A percentile compares a stretch with the other conserved stretches of the same genome.
phyloP scores from a whole-genome alignment of 305 asterid species.

The Solanum hybrid region DNA sequence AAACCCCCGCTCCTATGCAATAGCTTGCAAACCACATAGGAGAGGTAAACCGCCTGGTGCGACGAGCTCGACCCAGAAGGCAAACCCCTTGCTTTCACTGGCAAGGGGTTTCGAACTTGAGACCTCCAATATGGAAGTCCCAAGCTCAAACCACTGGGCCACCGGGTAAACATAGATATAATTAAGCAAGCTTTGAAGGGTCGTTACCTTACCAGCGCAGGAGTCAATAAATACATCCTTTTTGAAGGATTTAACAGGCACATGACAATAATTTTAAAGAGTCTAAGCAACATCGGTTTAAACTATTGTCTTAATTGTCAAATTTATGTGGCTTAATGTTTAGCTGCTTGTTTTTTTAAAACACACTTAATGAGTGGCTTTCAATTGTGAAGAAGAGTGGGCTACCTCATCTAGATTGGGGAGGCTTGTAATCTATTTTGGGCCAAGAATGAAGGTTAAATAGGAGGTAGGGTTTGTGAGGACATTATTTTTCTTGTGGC shows the following conservation, averaged over 20 bases:
- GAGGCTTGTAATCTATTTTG: background rate
- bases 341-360: background rate
- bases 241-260: background rate
- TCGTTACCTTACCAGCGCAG: background rate
- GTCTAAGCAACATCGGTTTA: background rate
- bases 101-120: too few relatives aligned
- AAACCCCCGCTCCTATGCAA: too few relatives aligned
- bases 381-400: background rate
- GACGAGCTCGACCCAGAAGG: too few relatives aligned
- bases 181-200: too few relatives aligned
- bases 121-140: too few relatives aligned
- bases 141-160: too few relatives aligned
- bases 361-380: background rate
- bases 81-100: too few relatives aligned
- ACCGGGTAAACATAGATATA: too few relatives aligned
- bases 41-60: too few relatives aligned
- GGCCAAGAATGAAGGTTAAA: constrained; percentile 1
- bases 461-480: constrained; percentile 11
- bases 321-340: background rate
- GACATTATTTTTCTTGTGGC: constrained; percentile 6
- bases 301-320: background rate
- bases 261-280: background rate
- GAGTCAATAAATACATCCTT: background rate
- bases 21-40: too few relatives aligned
- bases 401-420: background rate